Base-by-base conservation (phyloP, 2,329 filamentous ascomycete genomes). In the Verticillium tricorpus region DNA sequence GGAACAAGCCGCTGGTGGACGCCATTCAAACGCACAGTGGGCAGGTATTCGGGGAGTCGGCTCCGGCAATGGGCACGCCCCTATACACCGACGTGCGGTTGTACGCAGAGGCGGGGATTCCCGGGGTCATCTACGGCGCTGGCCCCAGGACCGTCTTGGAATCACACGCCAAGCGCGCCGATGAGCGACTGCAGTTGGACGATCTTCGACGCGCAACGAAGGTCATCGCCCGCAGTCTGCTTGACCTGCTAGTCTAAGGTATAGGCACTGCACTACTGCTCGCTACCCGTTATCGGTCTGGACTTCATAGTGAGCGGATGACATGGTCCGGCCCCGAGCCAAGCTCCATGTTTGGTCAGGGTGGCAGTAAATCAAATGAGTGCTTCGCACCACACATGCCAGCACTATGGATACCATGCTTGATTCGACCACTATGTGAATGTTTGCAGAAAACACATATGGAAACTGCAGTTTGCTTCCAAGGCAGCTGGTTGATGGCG, bases 181-280 rank as follows among this genome's bases (percentile, higher is more conserved):
- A 63, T 11, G 62, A 63, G 32, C 62, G 62, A 22, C 39, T 63
- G 12, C 57, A 59, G 28, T 60, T 63, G 5, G 62, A 61, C 5
- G 62, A 63, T 17, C 37, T 63, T 3, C 57, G 62, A 15, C 59
- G 57, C 2, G 60, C 57, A 1, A 63, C 59, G 2, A 63, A 61
- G 34, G 57, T 59, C 32, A 39, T 61, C 15, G 61, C 61, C 11
- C 57, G 61, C 5, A 55, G 37, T 5, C 17, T 62, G 32, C 39
- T 54, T 7, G 61, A 62, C 19, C 32, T 62, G 25, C 28, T 62
- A 34, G 56, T 35, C 1, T 57, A n/a, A 37, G 28, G 65, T 75
- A 74, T 0, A 72, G 77, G 0, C 82, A 19, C n/a, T 35, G 14
- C 9, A 4, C 34, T 35, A 28, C 28, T 28, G 28, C 28, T 28